Evolutionary conservation across 768 basidiomycete genomes (phyloP).

Genomic region (Phanerochaete carnosa): DNA sequence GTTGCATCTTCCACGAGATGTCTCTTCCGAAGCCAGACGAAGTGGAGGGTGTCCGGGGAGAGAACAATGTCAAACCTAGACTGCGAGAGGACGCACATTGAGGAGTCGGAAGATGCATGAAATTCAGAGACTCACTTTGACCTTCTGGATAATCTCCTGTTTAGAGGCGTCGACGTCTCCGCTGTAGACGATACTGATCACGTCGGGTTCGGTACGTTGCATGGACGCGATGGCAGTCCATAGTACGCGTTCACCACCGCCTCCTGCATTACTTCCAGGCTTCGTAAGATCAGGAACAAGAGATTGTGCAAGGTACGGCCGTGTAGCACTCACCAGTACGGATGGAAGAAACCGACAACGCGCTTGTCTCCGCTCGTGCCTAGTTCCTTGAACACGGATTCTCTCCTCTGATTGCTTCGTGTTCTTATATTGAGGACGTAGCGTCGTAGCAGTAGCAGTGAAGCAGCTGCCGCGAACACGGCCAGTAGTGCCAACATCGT

Average conservation of each 20-base stretch:
- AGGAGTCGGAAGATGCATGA: not conserved
- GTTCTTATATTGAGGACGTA: too few relatives aligned
- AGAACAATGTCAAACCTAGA: constrained; percentile 78
- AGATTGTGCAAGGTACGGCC: not conserved
- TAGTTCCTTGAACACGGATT: not conserved
- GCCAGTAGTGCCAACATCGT: too few relatives aligned
- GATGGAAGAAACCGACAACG: constrained; percentile 89
- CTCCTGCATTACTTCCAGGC: constrained; percentile 80
- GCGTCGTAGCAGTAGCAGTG: too few relatives aligned
- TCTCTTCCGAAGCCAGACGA: constrained; percentile 76
- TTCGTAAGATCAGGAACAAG: constrained; percentile 22
- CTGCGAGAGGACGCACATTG: constrained; percentile 33
- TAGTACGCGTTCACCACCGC: constrained; percentile 93
- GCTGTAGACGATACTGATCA: constrained; percentile 81
- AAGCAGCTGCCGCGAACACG: too few relatives aligned
- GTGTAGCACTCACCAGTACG: constrained; percentile 72
- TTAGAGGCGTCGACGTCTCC: constrained; percentile 84
- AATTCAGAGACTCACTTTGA: constrained; percentile 48
- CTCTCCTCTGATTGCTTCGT: not conserved
- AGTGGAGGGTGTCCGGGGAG: constrained; percentile 61
- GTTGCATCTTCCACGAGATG: constrained; percentile 72
- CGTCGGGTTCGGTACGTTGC: constrained; percentile 62
- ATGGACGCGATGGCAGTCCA: constrained; percentile 85
- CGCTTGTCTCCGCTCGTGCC: constrained; percentile 16
- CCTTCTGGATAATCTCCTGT: constrained; percentile 75